Evolutionary conservation across 2,329 filamentous ascomycete species (phyloP), one percentile per base, ranked within the genome.

Genomic region (Fusarium succisae): DNA sequence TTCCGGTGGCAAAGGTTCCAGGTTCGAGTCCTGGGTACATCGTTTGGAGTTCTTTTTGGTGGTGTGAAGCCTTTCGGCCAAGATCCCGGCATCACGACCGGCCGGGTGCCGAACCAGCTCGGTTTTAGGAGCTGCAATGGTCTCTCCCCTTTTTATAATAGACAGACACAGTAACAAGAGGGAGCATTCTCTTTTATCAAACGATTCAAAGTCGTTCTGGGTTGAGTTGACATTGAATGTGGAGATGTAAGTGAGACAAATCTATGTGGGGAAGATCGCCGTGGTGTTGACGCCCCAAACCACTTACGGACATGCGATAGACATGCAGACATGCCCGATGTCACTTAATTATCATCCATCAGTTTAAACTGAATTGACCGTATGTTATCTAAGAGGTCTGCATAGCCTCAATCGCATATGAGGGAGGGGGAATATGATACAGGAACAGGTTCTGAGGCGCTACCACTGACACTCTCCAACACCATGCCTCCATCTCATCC

Each of bases 1-100:
- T 80, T 81, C 80, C 78, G 80, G 80, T 81, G 80, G 79, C 76
- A 76, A 79, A 81, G 78, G 78, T 57, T 81, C 73, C 76, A 80
- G 80, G 80, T 80, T 81, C 80, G 80, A 81, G 77, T 79, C 80
- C 79, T 80, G 77, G 75, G 75, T 48, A 77, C 81, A 4, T 54
- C 30, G 26, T 7, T 26, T 7, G 2, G 26, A 26, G 6, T 20
- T 0, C 20, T 62, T 63, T 63, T 47, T 58, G 41, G 4, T 15
- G 32, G 26, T 26, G 26, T 26, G 26, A 26, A 26, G 26, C 26
- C 26, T 26, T 26, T 26, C 26, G 26, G 26, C 26, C 26, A 26
- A 6, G 26, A 26, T 26, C 26, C 26, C 26, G 26, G 26, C 6
- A 26, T 26, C 6, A 26, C 26, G 26, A 26, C 26, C 26, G 26